These are phyloP conservation scores for Thuidium tamariscinum DNA, from an alignment of 225 moss, liverwort and hornwort species.

Conservation along the genomic window DNA sequence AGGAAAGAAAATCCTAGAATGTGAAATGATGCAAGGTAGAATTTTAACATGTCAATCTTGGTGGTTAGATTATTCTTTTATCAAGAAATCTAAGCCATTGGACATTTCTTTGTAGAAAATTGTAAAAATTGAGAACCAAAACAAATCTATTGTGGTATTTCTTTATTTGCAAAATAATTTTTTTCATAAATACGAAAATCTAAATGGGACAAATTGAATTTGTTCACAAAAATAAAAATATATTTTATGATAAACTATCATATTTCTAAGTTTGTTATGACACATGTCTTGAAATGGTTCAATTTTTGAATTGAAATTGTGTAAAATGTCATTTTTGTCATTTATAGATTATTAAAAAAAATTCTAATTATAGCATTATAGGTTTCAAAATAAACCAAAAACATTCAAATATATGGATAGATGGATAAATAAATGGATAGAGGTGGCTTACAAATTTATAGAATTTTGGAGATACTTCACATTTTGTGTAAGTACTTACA, in stretches of 20 bases:
- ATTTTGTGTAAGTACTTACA: neutral
- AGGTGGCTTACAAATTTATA: neutral
- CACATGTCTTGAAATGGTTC: fast-evolving
- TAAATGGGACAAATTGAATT: fast-evolving
- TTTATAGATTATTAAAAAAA: neutral
- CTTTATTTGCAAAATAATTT: fast-evolving
- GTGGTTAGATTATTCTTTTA: neutral
- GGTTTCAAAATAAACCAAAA: neutral
- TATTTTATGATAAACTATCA: neutral
- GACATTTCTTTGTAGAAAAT: neutral
- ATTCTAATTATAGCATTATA: fast-evolving
- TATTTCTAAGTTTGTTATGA: neutral
- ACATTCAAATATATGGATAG: neutral
- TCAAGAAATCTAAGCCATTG: fast-evolving
- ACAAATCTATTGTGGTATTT: neutral
- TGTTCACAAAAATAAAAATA: neutral
- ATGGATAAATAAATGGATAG: too few relatives aligned
- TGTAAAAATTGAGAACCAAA: neutral
- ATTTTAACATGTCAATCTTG: fast-evolving
- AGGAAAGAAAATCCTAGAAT: neutral
- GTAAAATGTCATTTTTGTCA: neutral
- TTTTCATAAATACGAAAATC: neutral
- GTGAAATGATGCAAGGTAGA: neutral
- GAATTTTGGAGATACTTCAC: neutral
- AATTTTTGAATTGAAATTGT: neutral